Percentiles rank a stretch among this genome's conserved stretches.
Evolutionary conservation across 106 monocot species (phyloP).

Genomic region (Agapanthus africanus): DNA sequence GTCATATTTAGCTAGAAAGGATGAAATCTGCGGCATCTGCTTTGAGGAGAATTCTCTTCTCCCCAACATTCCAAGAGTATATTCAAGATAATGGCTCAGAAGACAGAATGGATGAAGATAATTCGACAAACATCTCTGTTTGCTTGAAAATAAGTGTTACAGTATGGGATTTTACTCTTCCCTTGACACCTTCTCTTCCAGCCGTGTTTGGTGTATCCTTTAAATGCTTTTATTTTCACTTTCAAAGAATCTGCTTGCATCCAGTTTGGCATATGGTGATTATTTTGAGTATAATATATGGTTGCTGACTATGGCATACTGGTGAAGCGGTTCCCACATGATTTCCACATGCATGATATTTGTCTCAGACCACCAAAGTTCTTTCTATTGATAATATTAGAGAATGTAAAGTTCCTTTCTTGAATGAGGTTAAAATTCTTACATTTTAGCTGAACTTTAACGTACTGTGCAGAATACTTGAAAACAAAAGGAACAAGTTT

Average conservation of each 20-base stretch:
- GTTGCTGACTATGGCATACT: background rate
- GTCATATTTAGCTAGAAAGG: slow-evolving; percentile 52
- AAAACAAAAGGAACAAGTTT: background rate
- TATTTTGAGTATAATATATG: background rate
- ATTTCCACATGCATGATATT: background rate
- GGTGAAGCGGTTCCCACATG: background rate
- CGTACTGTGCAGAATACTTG: too few relatives aligned
- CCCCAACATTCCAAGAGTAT: slow-evolving; percentile 53
- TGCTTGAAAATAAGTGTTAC: slow-evolving; percentile 66
- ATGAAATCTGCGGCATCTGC: slow-evolving; percentile 45
- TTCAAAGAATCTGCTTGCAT: background rate
- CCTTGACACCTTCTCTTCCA: slow-evolving; percentile 88
- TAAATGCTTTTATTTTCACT: background rate
- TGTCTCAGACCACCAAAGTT: background rate
- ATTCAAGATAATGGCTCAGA: slow-evolving; percentile 35
- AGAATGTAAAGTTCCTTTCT: background rate
- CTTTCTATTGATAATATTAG: background rate
- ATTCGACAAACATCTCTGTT: slow-evolving; percentile 44
- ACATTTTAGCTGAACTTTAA: background rate
- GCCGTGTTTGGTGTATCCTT: slow-evolving; percentile 99
- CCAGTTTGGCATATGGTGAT: background rate
- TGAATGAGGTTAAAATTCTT: background rate
- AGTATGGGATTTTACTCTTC: slow-evolving; percentile 95
- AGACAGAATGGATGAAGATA: slow-evolving; percentile 96
- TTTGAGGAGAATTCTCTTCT: slow-evolving; percentile 57